phyloP scores from a whole-genome alignment of 2,329 filamentous ascomycete genomes.

The Ceratocystis variospora region DNA sequence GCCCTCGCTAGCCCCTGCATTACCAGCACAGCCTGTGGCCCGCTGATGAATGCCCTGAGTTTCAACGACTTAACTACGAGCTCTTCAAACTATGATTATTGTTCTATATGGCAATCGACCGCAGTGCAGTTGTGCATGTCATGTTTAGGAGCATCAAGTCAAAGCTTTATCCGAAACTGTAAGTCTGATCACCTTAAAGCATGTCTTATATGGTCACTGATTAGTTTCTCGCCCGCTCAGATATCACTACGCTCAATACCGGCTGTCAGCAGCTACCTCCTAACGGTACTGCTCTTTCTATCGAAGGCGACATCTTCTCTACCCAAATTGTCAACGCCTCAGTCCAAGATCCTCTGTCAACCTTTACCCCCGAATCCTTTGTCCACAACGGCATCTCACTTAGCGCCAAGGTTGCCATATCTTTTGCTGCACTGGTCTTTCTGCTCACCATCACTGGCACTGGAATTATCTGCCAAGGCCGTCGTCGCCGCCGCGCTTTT shows the following conservation, averaged over 20 bases:
- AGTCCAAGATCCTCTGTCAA: conserved; percentile 31
- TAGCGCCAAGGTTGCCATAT: conserved; percentile 45
- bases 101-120: conserved; percentile 33
- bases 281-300: conserved; percentile 34
- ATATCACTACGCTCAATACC: conserved; percentile 39
- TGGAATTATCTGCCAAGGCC: conserved; percentile 43
- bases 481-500: conserved; percentile 39
- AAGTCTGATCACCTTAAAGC: conserved; percentile 20
- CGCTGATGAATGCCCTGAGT: conserved; percentile 33
- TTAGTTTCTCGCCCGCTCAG: conserved; percentile 23
- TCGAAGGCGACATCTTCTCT: conserved; percentile 42
- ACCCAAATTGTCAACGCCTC: conserved; percentile 36
- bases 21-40: conserved; percentile 43
- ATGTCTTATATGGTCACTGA: not conserved
- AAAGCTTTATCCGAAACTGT: conserved; percentile 42
- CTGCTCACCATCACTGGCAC: conserved; percentile 37
- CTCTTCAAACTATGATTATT: conserved; percentile 39
- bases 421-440: conserved; percentile 36
- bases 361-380: conserved; percentile 30
- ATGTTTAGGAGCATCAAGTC: conserved; percentile 32
- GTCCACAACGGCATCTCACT: conserved; percentile 35
- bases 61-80: conserved; percentile 37
- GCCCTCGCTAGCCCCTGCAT: conserved; percentile 35
- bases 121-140: conserved; percentile 33
- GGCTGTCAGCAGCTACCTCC: conserved; percentile 41